Percentiles rank a stretch among this genome's conserved stretches.
Conservation (phyloP, 1,284 basidiomycete species). For the Microbotryomycetes sp. region DNA sequence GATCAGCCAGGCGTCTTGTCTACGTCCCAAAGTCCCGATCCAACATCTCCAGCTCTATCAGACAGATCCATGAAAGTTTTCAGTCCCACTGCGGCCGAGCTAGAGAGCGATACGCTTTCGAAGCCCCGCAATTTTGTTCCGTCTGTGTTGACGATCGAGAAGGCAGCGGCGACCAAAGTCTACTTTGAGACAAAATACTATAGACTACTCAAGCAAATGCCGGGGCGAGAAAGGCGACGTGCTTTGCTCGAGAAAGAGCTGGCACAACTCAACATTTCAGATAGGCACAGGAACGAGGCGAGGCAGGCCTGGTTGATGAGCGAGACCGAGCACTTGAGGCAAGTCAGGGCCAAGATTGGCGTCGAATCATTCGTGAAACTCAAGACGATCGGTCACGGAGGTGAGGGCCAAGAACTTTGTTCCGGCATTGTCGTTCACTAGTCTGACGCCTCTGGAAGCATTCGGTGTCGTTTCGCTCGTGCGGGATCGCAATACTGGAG, state of each 20-base stretch:
- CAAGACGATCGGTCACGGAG: conserved; percentile 89
- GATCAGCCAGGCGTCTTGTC: neutral
- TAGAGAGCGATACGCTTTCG: neutral
- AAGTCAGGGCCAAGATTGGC: conserved; percentile 71
- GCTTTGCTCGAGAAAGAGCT: conserved; percentile 82
- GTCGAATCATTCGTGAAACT: conserved; percentile 78
- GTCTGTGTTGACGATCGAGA: conserved; percentile 83
- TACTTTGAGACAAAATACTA: conserved; percentile 97
- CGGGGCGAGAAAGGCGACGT: conserved; percentile 73
- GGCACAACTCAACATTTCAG: conserved; percentile 60
- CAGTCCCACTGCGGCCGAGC: neutral
- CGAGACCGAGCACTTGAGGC: conserved; percentile 81
- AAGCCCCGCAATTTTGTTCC: conserved; percentile 51
- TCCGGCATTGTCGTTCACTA: neutral
- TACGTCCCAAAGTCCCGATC: neutral
- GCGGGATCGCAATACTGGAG: conserved; percentile 66
- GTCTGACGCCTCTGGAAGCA: no score
- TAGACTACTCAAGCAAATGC: conserved; percentile 56
- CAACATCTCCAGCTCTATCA: neutral
- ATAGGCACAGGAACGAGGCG: conserved; percentile 61
- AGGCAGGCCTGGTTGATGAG: conserved; percentile 72
- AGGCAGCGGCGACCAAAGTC: conserved; percentile 82
- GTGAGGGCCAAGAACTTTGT: no score
- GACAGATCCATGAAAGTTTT: neutral
- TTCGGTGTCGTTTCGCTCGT: conserved; percentile 95